Evolutionary conservation across 192 early-diverging fungal species (phyloP).

Genomic region (Coemansia sp.): DNA sequence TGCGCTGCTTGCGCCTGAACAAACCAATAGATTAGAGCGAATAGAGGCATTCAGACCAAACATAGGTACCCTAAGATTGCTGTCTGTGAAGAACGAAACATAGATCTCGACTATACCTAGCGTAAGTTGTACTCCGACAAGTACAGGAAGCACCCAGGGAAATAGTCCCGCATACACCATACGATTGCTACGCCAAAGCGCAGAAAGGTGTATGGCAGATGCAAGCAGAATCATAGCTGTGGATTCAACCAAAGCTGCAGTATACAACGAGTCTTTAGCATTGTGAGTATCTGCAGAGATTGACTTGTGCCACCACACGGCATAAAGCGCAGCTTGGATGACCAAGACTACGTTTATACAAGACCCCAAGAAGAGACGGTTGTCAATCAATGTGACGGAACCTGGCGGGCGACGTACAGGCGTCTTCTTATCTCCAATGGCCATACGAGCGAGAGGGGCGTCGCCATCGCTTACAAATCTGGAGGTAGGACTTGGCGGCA

Average conservation of each 20-base stretch:
- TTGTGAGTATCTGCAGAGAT: background rate
- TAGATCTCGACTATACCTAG: slow-evolving; percentile 8
- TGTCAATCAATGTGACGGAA: slow-evolving; percentile 22
- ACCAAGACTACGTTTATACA: background rate
- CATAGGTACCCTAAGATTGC: slow-evolving; percentile 8
- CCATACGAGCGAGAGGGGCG: background rate
- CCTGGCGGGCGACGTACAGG: slow-evolving; percentile 28
- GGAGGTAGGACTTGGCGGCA: background rate
- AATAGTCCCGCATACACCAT: background rate
- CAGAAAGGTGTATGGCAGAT: slow-evolving; percentile 2
- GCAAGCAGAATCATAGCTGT: background rate
- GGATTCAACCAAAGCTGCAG: background rate
- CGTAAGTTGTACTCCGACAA: background rate
- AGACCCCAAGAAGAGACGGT: slow-evolving; percentile 13
- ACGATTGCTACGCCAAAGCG: background rate
- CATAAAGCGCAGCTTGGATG: slow-evolving; percentile 14
- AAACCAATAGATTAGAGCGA: slow-evolving; percentile 9
- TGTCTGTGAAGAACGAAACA: slow-evolving; percentile 25
- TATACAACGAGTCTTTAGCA: background rate
- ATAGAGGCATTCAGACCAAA: slow-evolving; percentile 6
- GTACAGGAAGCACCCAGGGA: background rate
- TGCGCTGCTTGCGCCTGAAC: background rate
- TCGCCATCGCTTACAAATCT: background rate
- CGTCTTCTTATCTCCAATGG: background rate
- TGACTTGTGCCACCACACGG: slow-evolving; percentile 1